Evolutionary conservation across 371 early-diverging fungal genomes (phyloP), one percentile per base, ranked within the genome.

Genomic region (Cokeromyces recurvatus): DNA sequence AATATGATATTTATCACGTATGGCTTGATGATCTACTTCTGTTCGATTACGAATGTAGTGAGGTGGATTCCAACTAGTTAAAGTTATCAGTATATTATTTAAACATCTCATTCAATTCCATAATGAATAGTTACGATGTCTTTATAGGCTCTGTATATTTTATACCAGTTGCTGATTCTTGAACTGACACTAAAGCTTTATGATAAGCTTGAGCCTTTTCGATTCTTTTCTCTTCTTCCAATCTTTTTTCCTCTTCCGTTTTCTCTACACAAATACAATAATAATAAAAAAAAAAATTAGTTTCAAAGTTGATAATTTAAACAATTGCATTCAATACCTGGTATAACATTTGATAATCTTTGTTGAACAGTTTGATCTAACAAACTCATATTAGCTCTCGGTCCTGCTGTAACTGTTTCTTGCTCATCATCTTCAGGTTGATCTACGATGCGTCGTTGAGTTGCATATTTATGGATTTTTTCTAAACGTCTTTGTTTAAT

Each of bases 161-260:
- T 12, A 91, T 86, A 32, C 91, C 94, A 45, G 86, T 69, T 1
- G 95, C 95, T 31, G 93, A 76, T 64, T 95, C 95, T 46, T 81
- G 78, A 19, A 82, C 93, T 12, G 92, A 91, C 2, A 87, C 84
- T 32, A 95, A 66, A 32, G 85, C 83, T 49, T 90, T 92, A 51
- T 85, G 75, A 35, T 81, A 76, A 6, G 88, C 73, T 36, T 92
- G 87, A 0, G 92, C 92, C 50, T 85, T 82, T 56, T 94, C 77
- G 48, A 96, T 84, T 47, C 81, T 79, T 48, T 70, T 64, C 64
- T 94, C 94, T 57, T 92, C 84, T 39, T 94, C 95, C 10, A 88
- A 46, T 25, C 81, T 79, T 57, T 85, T 88, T 60, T 95, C 87
- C 23, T 81, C 73, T 22, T 89, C 92, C 1, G 92, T 40, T 25